A percentile compares a stretch with the other conserved stretches of the same genome.
Evolutionary conservation across 2,329 filamentous ascomycete species (phyloP).

Genomic region (Clonostachys byssicola): DNA sequence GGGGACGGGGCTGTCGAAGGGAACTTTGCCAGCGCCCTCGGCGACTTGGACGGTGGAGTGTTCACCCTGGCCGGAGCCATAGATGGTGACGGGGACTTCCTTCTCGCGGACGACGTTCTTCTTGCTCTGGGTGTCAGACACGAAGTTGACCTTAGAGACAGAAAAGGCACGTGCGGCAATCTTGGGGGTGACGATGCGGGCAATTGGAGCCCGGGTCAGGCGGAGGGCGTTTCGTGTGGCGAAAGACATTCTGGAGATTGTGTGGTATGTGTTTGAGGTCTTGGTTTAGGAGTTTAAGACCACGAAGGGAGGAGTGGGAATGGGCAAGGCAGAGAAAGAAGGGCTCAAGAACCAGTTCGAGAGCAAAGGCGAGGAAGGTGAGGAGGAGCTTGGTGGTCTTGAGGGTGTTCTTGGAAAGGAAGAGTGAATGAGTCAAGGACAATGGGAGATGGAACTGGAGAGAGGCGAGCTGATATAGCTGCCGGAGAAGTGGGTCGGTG

Average conservation of each 20-base stretch:
- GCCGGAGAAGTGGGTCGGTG: slow-evolving; percentile 2
- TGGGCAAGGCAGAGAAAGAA: slow-evolving; percentile 1
- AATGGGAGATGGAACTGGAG: background rate
- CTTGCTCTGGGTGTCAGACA: slow-evolving; percentile 35
- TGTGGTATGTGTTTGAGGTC: background rate
- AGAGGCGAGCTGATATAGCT: slow-evolving; percentile 5
- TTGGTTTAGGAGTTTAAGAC: background rate
- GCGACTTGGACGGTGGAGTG: slow-evolving; percentile 52
- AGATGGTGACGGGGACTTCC: slow-evolving; percentile 52
- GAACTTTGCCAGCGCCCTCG: slow-evolving; percentile 31
- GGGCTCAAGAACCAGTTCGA: background rate
- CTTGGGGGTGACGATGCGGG: slow-evolving; percentile 11
- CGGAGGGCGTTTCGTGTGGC: slow-evolving; percentile 26
- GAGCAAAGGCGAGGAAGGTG: background rate
- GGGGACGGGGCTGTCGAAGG: slow-evolving; percentile 31
- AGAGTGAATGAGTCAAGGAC: background rate
- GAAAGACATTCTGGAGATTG: slow-evolving; percentile 24
- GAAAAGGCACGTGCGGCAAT: slow-evolving; percentile 24
- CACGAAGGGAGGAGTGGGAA: slow-evolving; percentile 1
- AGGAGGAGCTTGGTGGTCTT: background rate
- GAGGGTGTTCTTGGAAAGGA: background rate
- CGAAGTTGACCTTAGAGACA: slow-evolving; percentile 17
- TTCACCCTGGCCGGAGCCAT: slow-evolving; percentile 42
- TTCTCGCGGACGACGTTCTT: slow-evolving; percentile 52
- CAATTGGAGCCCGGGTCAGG: slow-evolving; percentile 15